Evolutionary conservation across 192 early-diverging fungal genomes (phyloP), one percentile per base, ranked within the genome.

Genomic region (Helicostylum pulchrum): DNA sequence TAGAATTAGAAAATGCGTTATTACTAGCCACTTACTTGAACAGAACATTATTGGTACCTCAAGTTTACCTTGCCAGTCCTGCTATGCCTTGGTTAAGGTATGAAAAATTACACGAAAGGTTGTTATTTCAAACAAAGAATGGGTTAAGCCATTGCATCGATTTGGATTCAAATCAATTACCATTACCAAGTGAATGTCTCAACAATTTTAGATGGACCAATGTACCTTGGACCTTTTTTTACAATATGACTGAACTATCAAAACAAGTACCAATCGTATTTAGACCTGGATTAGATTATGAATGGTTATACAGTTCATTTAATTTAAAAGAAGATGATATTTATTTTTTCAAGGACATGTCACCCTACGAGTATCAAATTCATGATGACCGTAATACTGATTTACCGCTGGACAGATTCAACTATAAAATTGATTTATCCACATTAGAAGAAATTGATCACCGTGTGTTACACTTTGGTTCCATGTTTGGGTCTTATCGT

Each of bases 221-320:
- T 5, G 70, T 85, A 19, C 78, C 80, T 3, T 85, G 82, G 84
- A 70, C 68, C 0, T 83, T 83, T 52, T 79, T 85, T 31, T 78
- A 80, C 45, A 70, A 82, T 46, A 72, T 85, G 73, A 73, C 67
- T 14, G 42, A 54, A 12, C 30, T 67, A 42, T 15, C 46, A 14
- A 45, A 45, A 45, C 23, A 68, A 44, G 75, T 78, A n/a, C 75
- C 65, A 3, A 65, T 82, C 52, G 67, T 76, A 8, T 70, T 68
- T 51, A 34, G 79, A 39, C 32, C 50, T 14, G 79, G 80, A 23
- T 62, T 80, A 26, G 76, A 73, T 5, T 70, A 68, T 45, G 68
- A 78, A 52, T 85, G 83, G 83, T 56, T 85, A 57, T 70, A 81
- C 21, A 21, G 57, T 10, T 67, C 76, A 30, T 59, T 85, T 11